These are phyloP conservation scores for Tuber calosporum DNA, from an alignment of 495 filamentous ascomycete species.

Conservation along the genomic window DNA sequence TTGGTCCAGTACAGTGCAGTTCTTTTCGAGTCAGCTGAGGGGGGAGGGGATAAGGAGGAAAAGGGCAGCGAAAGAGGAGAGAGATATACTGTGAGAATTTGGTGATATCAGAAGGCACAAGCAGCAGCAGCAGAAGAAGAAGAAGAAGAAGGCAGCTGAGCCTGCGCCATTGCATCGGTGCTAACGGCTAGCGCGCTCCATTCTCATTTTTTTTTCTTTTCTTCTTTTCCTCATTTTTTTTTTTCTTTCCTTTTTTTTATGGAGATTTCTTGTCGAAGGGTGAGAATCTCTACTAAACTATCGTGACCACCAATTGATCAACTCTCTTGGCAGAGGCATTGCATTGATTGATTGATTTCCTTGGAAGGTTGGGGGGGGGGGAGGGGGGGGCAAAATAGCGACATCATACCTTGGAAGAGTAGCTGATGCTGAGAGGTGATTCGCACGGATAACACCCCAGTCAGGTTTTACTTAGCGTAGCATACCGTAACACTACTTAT, in stretches of 20 bases:
- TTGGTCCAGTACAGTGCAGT: background rate
- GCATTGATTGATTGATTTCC: background rate
- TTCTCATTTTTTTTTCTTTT: background rate
- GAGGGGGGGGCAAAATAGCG: background rate
- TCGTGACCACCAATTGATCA: background rate
- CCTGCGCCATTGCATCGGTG: conserved; percentile 2
- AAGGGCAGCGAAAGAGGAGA: background rate
- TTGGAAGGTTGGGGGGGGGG: background rate
- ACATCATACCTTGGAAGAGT: background rate
- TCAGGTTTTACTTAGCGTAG: background rate
- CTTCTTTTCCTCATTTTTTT: background rate
- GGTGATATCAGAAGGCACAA: conserved; percentile 2
- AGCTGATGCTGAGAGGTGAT: background rate
- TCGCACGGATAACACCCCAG: background rate
- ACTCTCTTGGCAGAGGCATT: background rate
- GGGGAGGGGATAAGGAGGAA: background rate
- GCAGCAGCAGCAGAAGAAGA: too few relatives aligned
- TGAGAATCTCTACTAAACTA: background rate
- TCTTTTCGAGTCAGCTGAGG: conserved; percentile 1
- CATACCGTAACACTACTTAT: background rate
- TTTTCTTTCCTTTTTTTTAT: too few relatives aligned
- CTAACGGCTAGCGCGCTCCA: conserved; percentile 1
- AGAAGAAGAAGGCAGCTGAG: background rate
- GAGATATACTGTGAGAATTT: background rate
- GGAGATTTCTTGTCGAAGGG: background rate